Evolutionary conservation across 2,329 filamentous ascomycete species (phyloP), one percentile per base, ranked within the genome.

Genomic region (Tolypocladium pustulatum): DNA sequence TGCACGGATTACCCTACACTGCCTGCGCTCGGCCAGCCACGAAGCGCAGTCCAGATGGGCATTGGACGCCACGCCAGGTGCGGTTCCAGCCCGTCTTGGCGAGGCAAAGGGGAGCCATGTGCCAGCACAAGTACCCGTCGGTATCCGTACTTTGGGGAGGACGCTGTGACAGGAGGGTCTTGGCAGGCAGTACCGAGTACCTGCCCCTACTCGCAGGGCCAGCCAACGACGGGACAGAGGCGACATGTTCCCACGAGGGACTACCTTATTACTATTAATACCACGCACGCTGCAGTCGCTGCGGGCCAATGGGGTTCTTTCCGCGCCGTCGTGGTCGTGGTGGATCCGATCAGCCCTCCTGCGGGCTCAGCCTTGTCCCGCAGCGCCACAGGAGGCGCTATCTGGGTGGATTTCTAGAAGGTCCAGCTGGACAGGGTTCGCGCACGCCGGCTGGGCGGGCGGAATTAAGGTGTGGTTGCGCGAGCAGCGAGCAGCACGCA

Each of bases 371-470:
- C 54, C 54, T 27, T 56, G 54, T 34, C 54, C 20, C 20, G 54
- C 25, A 3, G 38, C 37, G 54, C 54, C 37, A 56, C 54, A 15
- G 9, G 2, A 7, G 43, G 43, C 22, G 46, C 46, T 54, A 36
- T 54, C n/a, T 38, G 40, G 15, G 25, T 25, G 54, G 27, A 27
- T 9, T 56, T 27, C 40, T 57, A 43, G 27, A 30, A 53, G 46
- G n/a, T 52, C 56, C 56, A 57, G 56, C 56, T 57, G 30, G 55
- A 56, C 55, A 56, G 55, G 55, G 55, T 22, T 52, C 46, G 22
- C 15, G 43, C n/a, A n/a, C n/a, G n/a, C n/a, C n/a, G n/a, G n/a
- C n/a, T n/a, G n/a, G n/a, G 38, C 9, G 41, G 41, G n/a, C n/a
- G 43, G 17, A 9, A 17, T 20, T 49, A 30, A 49, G 46, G 46